A percentile compares a stretch with the other conserved stretches of the same genome.
Conservation (phyloP, 2,329 filamentous ascomycete species). For the Diaporthe capsici region DNA sequence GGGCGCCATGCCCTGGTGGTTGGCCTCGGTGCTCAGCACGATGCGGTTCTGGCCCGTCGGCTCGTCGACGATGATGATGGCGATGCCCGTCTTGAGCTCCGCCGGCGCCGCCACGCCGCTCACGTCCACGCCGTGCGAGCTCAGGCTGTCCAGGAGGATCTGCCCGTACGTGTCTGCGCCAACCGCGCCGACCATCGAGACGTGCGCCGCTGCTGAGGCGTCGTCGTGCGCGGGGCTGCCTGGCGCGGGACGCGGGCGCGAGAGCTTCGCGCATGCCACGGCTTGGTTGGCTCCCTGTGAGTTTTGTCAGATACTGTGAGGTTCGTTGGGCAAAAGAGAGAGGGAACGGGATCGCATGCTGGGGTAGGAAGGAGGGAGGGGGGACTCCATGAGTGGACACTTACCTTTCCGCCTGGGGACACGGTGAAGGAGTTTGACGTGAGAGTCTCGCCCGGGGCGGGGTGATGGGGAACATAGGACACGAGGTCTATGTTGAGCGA, state of each 20-base stretch:
- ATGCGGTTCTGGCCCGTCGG: slow-evolving; percentile 83
- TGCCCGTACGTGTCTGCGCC: slow-evolving; percentile 77
- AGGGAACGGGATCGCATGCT: not conserved
- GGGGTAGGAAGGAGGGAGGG: too few species aligned
- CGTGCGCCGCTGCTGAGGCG: slow-evolving; percentile 48
- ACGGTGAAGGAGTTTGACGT: slow-evolving; percentile 83
- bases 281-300: slow-evolving; percentile 89
- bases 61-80: slow-evolving; percentile 82
- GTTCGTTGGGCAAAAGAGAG: too few species aligned
- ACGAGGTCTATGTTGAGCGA: slow-evolving; percentile 97
- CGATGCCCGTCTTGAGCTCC: slow-evolving; percentile 74
- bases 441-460: slow-evolving; percentile 88
- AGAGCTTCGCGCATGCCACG: slow-evolving; percentile 87
- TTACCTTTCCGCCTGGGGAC: slow-evolving; percentile 84
- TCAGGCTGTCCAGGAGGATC: slow-evolving; percentile 70
- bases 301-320: not conserved
- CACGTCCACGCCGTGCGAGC: slow-evolving; percentile 73
- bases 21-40: slow-evolving; percentile 80
- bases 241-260: slow-evolving; percentile 59
- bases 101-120: slow-evolving; percentile 61
- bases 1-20: slow-evolving; percentile 57
- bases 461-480: slow-evolving; percentile 87
- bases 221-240: slow-evolving; percentile 65
- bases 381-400: not conserved
- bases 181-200: slow-evolving; percentile 82